phyloP scores from a whole-genome alignment of 371 early-diverging fungal genomes.

The Apophysomyces trapeziformis region DNA sequence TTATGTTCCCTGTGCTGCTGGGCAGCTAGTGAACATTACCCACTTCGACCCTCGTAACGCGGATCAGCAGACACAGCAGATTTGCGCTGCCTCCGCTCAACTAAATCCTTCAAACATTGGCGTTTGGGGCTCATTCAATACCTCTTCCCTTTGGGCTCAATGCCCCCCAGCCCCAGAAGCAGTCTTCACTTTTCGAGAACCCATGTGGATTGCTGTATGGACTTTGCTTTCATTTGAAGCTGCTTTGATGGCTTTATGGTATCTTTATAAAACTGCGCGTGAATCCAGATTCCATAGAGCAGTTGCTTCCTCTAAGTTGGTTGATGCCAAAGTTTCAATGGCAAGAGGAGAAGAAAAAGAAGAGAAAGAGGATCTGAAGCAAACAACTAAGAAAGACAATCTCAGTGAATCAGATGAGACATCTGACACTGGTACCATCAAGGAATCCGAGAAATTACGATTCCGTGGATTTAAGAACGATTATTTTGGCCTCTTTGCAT shows the following conservation, averaged over 20 bases:
- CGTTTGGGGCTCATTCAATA: constrained; percentile 32
- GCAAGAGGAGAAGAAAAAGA: constrained; percentile 16
- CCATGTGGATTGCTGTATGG: constrained; percentile 66
- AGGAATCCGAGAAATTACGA: constrained; percentile 49
- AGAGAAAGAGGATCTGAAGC: constrained; percentile 10
- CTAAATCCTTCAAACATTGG: constrained; percentile 23
- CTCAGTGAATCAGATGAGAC: constrained; percentile 16
- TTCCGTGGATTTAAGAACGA: constrained; percentile 70
- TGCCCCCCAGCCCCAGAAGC: constrained; percentile 52
- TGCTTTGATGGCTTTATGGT: constrained; percentile 50
- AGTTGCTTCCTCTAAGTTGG: not conserved
- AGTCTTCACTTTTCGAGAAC: constrained; percentile 56
- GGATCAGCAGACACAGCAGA: constrained; percentile 39
- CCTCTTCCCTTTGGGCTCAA: constrained; percentile 35
- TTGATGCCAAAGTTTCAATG: not conserved
- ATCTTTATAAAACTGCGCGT: constrained; percentile 44
- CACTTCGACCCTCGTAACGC: constrained; percentile 57
- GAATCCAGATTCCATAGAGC: constrained; percentile 15
- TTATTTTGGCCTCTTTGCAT: constrained; percentile 57
- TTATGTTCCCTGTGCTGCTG: constrained; percentile 50
- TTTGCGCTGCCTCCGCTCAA: constrained; percentile 47
- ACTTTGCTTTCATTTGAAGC: constrained; percentile 41
- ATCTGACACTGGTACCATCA: constrained; percentile 31
- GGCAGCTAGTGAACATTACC: constrained; percentile 53
- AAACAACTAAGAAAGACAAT: constrained; percentile 13